These are phyloP conservation scores for Periconia sp. DNA, from an alignment of 2,329 filamentous ascomycete genomes.

Conservation along the genomic window DNA sequence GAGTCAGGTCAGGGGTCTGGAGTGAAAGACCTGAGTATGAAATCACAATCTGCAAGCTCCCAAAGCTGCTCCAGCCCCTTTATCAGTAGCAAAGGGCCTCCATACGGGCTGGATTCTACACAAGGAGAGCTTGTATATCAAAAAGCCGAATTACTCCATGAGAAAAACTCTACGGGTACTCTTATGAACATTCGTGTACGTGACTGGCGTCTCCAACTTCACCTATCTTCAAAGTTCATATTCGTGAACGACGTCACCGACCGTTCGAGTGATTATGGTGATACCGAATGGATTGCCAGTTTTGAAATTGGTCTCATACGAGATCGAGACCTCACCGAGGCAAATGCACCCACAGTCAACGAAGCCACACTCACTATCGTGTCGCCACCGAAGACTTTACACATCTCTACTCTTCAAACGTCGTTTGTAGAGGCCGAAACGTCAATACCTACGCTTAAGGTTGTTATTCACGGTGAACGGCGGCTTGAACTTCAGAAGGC, in stretches of 20 bases:
- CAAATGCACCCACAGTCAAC: slow-evolving; percentile 1
- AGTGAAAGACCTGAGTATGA: too few species aligned
- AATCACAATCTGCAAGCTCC: too few species aligned
- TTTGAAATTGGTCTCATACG: slow-evolving; percentile 7
- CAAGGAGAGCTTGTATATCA: neutral
- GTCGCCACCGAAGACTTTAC: neutral
- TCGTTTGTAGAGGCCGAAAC: neutral
- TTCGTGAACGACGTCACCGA: slow-evolving; percentile 10
- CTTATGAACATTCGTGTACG: slow-evolving; percentile 9
- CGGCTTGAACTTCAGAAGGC: neutral
- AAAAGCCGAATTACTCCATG: slow-evolving; percentile 7
- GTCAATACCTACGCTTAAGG: slow-evolving; percentile 1
- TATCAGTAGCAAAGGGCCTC: too few species aligned
- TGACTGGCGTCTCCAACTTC: slow-evolving; percentile 4
- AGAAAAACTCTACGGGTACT: neutral
- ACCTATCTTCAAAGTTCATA: slow-evolving; percentile 7
- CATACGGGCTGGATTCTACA: too few species aligned
- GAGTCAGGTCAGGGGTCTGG: too few species aligned
- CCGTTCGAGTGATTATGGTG: neutral
- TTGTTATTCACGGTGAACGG: neutral
- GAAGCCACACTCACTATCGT: slow-evolving; percentile 8
- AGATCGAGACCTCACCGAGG: neutral
- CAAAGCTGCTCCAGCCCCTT: too few species aligned
- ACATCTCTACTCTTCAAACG: neutral
- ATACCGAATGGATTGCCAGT: neutral